Base-by-base conservation (phyloP, 345 rosid species). In the Rhizophora mangle region DNA sequence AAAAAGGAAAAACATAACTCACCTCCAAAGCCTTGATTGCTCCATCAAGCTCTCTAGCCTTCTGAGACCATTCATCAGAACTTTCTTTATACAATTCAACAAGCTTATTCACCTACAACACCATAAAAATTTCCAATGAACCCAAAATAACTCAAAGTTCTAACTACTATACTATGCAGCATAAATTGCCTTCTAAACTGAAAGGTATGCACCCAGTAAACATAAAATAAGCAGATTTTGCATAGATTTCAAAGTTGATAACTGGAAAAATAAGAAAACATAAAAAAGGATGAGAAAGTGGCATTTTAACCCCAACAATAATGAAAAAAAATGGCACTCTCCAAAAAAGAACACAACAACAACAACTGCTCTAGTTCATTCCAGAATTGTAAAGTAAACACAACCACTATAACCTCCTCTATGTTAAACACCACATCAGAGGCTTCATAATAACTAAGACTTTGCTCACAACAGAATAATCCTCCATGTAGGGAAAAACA, bases 11-110 rank as follows among this genome's bases (percentile, higher is more conserved):
- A 59, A 69, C 19, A 43, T 10, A 70, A 64, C 84, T 76, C 78
- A 95, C 99, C 78, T 95, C 97, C 49, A 95, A 71, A 72, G 97
- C 99, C 77, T 86, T 95, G 59, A 95, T 82, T 55, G 89, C 97
- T 63, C 99, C 99, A 82, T 95, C 99, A 70, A 92, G 99, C 82
- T 95, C 99, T 65, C 88, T 88, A 7, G 96, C 93, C 88, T 92
- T 92, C 72, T 80, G 80, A 57, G 97, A 92, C 96, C 96, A 95
- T 77, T 95, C 99, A 76, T 88, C 96, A 0, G 92, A 92, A 73
- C 93, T 86, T 85, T 95, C 96, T 79, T 87, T 95, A 79, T 95
- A 87, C 64, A 95, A 70, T 61, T 92, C 96, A 70, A 85, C 93
- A 70, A 95, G 99, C 81, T 86, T 92, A 72, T 90, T 89, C 39